phyloP scores from a whole-genome alignment of 2,329 filamentous ascomycete genomes.

The Penicillium polonicum region DNA sequence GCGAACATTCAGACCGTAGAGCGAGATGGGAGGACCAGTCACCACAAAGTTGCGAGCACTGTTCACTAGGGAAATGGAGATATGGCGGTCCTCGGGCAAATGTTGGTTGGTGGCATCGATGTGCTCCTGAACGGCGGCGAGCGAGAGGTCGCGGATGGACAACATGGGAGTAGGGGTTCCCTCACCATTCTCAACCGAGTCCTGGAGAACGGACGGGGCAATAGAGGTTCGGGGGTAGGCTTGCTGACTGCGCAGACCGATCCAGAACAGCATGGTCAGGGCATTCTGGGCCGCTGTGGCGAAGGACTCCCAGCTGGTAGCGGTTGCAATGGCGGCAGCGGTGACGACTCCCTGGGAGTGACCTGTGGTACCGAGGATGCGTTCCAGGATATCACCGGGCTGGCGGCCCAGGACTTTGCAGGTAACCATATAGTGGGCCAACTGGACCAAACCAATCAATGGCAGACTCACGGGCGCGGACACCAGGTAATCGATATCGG shows the following conservation, averaged over 20 bases:
- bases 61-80: constrained; percentile 92
- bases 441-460: constrained; percentile 90
- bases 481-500: constrained; percentile 90
- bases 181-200: constrained; percentile 91
- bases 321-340: constrained; percentile 85
- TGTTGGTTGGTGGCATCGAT: constrained; percentile 97
- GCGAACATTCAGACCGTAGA: constrained; percentile 93
- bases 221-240: constrained; percentile 94
- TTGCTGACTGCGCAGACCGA: constrained; percentile 93
- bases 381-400: constrained; percentile 81
- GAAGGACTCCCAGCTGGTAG: constrained; percentile 91
- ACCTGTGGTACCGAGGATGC: constrained; percentile 84
- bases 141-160: constrained; percentile 89
- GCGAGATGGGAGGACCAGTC: constrained; percentile 89
- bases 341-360: constrained; percentile 97
- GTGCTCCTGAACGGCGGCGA: constrained; percentile 87
- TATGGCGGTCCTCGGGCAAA: constrained; percentile 86
- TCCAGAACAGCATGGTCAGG: constrained; percentile 96
- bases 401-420: constrained; percentile 88
- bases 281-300: constrained; percentile 75
- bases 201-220: constrained; percentile 83
- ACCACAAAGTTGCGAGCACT: constrained; percentile 96
- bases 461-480: constrained; percentile 95
- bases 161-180: constrained; percentile 97
- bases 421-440: constrained; percentile 92